Evolutionary conservation across 2,329 filamentous ascomycete genomes (phyloP).

Genomic region (Stachybotrys chartarum): DNA sequence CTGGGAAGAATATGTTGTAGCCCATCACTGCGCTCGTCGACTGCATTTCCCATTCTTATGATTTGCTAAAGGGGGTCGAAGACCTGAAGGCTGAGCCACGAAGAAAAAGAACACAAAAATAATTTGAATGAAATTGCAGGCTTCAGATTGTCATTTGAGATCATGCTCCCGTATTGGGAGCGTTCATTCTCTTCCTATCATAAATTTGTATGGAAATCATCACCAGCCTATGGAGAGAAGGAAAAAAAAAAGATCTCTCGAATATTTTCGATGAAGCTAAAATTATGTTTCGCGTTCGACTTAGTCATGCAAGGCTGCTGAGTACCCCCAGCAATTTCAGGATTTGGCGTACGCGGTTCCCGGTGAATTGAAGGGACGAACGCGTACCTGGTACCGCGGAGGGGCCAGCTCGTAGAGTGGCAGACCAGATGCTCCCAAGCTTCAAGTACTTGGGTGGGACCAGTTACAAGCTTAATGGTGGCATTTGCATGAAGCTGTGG

Average conservation of each 20-base stretch:
- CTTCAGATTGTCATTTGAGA: conserved; percentile 59
- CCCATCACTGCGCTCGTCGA: too few species aligned
- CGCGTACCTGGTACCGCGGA: too few species aligned
- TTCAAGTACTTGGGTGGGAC: too few species aligned
- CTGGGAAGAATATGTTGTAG: too few species aligned
- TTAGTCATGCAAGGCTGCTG: conserved; percentile 15
- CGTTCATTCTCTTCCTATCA: conserved; percentile 67
- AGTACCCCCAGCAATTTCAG: neutral
- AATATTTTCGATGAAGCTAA: conserved; percentile 8
- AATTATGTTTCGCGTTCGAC: conserved; percentile 10
- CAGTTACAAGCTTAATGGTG: too few species aligned
- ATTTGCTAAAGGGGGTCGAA: too few species aligned
- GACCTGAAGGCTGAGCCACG: neutral
- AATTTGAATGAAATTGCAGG: conserved; percentile 16
- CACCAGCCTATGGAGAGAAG: conserved; percentile 41
- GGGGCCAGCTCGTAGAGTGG: too few species aligned
- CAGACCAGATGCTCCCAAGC: too few species aligned
- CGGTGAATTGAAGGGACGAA: too few species aligned
- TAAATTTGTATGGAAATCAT: conserved; percentile 52
- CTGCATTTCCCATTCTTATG: too few species aligned
- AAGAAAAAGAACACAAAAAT: conserved; percentile 5
- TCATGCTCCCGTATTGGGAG: conserved; percentile 47
- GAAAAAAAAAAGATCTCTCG: conserved; percentile 15
- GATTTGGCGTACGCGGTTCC: too few species aligned
- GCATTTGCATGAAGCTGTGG: too few species aligned